Evolutionary conservation across 805 yeast genomes (phyloP).

Genomic region (Debaryomyces castellii): DNA sequence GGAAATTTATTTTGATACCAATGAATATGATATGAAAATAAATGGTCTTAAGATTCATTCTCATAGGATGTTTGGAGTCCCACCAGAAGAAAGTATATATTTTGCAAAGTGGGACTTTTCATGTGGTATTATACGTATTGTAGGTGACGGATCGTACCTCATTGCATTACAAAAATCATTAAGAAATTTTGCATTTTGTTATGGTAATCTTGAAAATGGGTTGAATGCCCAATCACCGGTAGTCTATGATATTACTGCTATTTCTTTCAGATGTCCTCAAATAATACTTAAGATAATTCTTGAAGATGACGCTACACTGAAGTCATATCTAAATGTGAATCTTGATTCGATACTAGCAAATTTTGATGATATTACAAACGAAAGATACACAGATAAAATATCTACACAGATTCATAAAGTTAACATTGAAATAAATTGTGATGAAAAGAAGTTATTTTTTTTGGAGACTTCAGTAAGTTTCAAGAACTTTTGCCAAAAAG

Average conservation of each 20-base stretch:
- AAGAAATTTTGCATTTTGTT: constrained; percentile 58
- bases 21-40: constrained; percentile 46
- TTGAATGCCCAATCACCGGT: constrained; percentile 55
- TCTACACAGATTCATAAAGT: constrained; percentile 44
- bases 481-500: constrained; percentile 59
- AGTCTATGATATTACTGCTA: constrained; percentile 66
- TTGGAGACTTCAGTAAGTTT: constrained; percentile 58
- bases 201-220: constrained; percentile 73
- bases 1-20: constrained; percentile 6
- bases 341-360: constrained; percentile 33
- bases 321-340: constrained; percentile 12
- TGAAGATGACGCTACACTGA: constrained; percentile 1
- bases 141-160: constrained; percentile 48
- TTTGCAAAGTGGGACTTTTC: constrained; percentile 88
- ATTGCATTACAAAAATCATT: constrained; percentile 43
- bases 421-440: constrained; percentile 13
- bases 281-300: constrained; percentile 39
- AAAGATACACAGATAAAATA: constrained; percentile 58
- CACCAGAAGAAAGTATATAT: constrained; percentile 86
- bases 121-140: constrained; percentile 55
- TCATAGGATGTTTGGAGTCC: constrained; percentile 89
- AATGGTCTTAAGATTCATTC: constrained; percentile 73
- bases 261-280: constrained; percentile 54
- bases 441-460: constrained; percentile 29
- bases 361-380: constrained; percentile 70